Evolutionary conservation across 2,329 filamentous ascomycete genomes (phyloP).

Genomic region (Helotiales sp.): DNA sequence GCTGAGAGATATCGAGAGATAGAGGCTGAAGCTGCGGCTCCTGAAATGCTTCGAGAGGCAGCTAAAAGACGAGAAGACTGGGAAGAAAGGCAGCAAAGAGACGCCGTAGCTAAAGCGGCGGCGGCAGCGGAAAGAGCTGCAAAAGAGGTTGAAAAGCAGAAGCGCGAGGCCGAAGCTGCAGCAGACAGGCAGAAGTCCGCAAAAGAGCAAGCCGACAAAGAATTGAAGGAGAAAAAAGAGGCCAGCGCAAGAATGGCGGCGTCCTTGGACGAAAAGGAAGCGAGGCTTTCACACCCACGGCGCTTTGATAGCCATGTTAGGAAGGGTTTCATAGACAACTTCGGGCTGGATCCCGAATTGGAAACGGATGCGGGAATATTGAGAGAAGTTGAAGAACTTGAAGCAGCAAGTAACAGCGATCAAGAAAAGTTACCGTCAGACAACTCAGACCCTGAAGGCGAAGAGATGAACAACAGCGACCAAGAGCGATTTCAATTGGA

Average conservation of each 20-base stretch:
- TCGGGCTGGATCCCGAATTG: neutral
- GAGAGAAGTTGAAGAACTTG: too few relatives aligned
- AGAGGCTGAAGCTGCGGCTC: neutral
- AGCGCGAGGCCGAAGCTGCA: neutral
- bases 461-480: neutral
- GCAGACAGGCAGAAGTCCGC: neutral
- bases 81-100: neutral
- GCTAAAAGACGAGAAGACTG: too few relatives aligned
- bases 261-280: neutral
- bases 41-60: too few relatives aligned
- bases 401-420: too few relatives aligned
- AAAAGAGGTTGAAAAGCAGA: neutral
- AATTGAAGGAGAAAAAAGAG: neutral
- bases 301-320: neutral
- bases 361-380: neutral
- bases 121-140: neutral
- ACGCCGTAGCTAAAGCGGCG: too few relatives aligned
- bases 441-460: neutral
- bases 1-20: too few relatives aligned
- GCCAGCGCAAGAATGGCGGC: neutral
- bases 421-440: neutral
- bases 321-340: neutral
- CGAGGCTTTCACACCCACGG: neutral
- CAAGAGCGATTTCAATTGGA: too few relatives aligned
- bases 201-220: neutral